Percentiles rank a stretch among this genome's conserved stretches.
Conservation (phyloP, 2,329 filamentous ascomycete genomes). For the Aspergillus viridinutans region DNA sequence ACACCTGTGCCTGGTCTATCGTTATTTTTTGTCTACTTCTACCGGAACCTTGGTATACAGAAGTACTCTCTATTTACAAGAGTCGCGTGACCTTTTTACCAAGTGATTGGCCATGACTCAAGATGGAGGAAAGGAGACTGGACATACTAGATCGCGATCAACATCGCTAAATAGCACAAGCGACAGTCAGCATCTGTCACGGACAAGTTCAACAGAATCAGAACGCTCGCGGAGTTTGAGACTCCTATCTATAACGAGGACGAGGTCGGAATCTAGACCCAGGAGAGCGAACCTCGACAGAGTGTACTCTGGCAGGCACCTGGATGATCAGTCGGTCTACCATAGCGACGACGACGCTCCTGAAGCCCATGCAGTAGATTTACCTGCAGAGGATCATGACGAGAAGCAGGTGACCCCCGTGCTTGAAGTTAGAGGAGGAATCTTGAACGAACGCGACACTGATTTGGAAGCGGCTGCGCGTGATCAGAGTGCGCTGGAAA, state of each 20-base stretch:
- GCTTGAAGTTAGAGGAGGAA: conserved; percentile 21
- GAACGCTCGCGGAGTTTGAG: conserved; percentile 2
- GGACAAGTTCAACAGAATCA: conserved; percentile 2
- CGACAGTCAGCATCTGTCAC: conserved; percentile 7
- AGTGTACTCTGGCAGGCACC: conserved; percentile 28
- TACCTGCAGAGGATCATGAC: conserved; percentile 4
- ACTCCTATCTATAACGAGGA: conserved; percentile 3
- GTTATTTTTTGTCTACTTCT: neutral
- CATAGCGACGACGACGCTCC: conserved; percentile 18
- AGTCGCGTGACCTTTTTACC: neutral
- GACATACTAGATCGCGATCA: conserved; percentile 10
- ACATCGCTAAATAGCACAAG: conserved; percentile 15
- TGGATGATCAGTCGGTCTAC: conserved; percentile 33
- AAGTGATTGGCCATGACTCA: conserved; percentile 8
- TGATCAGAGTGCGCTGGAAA: conserved; percentile 15
- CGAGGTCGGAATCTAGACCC: conserved; percentile 14
- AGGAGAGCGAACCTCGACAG: conserved; percentile 16
- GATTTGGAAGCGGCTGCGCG: conserved; percentile 21
- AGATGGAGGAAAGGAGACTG: conserved; percentile 1
- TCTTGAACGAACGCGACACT: conserved; percentile 24
- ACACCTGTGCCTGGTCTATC: neutral
- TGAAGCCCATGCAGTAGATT: conserved; percentile 7
- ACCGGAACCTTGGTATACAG: neutral
- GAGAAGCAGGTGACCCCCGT: conserved; percentile 12
- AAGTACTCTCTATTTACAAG: neutral